A percentile compares a stretch with the other conserved stretches of the same genome.
Evolutionary conservation across 352 stramenopile genomes (phyloP).

Genomic region (Globisporangium spinosum): DNA sequence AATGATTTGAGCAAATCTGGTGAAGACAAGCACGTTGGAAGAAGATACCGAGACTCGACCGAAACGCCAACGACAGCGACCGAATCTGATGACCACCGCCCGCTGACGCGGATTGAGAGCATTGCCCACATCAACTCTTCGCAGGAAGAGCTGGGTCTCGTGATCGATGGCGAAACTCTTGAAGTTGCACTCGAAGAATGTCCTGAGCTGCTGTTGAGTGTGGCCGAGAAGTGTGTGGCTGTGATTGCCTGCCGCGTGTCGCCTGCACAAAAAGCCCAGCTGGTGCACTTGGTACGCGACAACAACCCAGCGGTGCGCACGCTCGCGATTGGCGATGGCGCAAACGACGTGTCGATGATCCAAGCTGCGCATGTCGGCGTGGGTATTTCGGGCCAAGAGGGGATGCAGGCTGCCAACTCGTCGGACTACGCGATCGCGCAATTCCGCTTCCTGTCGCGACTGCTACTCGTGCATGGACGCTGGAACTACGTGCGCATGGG

Average conservation of each 20-base stretch:
- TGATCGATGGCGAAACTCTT: conserved; percentile 83
- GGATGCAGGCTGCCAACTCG: conserved; percentile 93
- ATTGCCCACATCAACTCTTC: conserved; percentile 41
- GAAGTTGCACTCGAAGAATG: conserved; percentile 75
- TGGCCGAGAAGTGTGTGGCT: conserved; percentile 82
- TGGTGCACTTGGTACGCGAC: conserved; percentile 92
- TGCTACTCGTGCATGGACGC: conserved; percentile 92
- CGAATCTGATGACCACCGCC: conserved; percentile 23
- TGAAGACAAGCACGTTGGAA: conserved; percentile 2
- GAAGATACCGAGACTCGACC: conserved; percentile 11
- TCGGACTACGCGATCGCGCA: conserved; percentile 94
- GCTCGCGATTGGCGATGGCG: conserved; percentile 92
- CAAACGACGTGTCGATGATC: conserved; percentile 97
- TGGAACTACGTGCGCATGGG: conserved; percentile 94
- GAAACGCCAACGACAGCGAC: conserved; percentile 10
- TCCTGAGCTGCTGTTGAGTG: conserved; percentile 59
- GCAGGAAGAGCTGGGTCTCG: conserved; percentile 48
- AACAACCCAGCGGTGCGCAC: conserved; percentile 81
- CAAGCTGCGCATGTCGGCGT: conserved; percentile 91
- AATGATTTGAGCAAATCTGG: conserved; percentile 12
- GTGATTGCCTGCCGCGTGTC: conserved; percentile 93
- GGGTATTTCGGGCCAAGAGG: conserved; percentile 91
- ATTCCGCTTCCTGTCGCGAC: conserved; percentile 89
- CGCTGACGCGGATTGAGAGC: conserved; percentile 65
- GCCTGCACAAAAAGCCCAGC: conserved; percentile 90